A percentile compares a stretch with the other conserved stretches of the same genome.
Conservation (phyloP, 2,329 filamentous ascomycete species). For the Cladorrhinum sp. region DNA sequence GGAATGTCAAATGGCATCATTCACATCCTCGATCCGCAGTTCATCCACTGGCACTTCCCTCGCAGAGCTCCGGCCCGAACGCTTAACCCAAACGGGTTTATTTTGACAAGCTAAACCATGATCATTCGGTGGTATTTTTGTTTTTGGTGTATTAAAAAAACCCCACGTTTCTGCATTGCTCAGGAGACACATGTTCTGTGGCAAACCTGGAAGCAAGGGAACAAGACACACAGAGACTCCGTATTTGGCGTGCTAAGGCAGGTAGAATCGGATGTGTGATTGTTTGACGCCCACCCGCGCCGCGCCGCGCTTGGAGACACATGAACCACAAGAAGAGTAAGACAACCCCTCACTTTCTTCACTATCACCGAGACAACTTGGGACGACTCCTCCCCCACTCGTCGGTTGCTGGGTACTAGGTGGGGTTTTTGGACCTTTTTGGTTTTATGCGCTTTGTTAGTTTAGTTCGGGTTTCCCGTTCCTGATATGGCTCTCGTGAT, state of each 20-base stretch:
- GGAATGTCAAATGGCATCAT: not conserved
- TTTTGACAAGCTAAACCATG: too few species aligned
- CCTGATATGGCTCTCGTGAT: not conserved
- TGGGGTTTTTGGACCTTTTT: too few species aligned
- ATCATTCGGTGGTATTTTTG: too few species aligned
- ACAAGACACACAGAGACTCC: not conserved
- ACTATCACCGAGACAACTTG: too few species aligned
- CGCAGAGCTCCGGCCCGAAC: not conserved
- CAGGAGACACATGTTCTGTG: conserved; percentile 9
- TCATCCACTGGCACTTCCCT: too few species aligned
- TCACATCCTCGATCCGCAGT: too few species aligned
- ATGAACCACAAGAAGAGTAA: too few species aligned
- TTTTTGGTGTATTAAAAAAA: not conserved
- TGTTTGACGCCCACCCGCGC: not conserved
- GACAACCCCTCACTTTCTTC: not conserved
- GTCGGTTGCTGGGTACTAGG: too few species aligned
- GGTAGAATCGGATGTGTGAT: not conserved
- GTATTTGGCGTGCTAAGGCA: not conserved
- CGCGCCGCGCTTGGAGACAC: not conserved
- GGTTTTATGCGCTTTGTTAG: not conserved
- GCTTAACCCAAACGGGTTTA: not conserved
- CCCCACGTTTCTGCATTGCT: conserved; percentile 9
- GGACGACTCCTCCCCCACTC: too few species aligned
- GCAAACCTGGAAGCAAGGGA: not conserved
- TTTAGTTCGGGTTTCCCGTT: not conserved